Conservation (phyloP, 2,329 filamentous ascomycete species). For the Drechslerella coelobrocha region DNA sequence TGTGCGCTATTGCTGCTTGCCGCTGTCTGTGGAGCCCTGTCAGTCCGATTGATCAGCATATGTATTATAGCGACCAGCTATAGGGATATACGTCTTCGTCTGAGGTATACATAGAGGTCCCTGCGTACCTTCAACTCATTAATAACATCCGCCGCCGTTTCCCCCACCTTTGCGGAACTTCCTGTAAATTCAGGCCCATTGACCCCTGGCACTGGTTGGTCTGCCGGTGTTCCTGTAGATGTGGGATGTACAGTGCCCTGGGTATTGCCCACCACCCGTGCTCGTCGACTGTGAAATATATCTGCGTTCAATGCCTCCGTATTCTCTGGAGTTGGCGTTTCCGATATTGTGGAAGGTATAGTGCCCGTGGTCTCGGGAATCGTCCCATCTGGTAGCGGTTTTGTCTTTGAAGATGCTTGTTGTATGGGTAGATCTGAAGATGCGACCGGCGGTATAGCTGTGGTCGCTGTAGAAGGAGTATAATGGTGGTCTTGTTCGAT, state of each 20-base stretch:
- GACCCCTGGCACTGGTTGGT: slow-evolving; percentile 48
- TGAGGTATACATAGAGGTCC: slow-evolving; percentile 57
- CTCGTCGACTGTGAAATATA: slow-evolving; percentile 67
- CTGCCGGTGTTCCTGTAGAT: slow-evolving; percentile 56
- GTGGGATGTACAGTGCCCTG: slow-evolving; percentile 1
- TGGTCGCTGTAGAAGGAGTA: slow-evolving; percentile 59
- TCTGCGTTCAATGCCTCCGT: slow-evolving; percentile 66
- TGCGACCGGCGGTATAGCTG: slow-evolving; percentile 57
- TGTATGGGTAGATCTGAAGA: slow-evolving; percentile 59
- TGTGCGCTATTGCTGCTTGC: slow-evolving; percentile 56
- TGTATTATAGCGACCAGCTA: slow-evolving; percentile 58
- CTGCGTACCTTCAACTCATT: slow-evolving; percentile 59
- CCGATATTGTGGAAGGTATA: slow-evolving; percentile 54
- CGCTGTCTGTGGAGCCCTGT: slow-evolving; percentile 51
- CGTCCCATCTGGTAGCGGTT: background rate
- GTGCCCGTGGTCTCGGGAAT: slow-evolving; percentile 56
- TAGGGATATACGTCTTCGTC: slow-evolving; percentile 54
- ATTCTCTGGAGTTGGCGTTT: slow-evolving; percentile 54
- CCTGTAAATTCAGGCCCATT: slow-evolving; percentile 46
- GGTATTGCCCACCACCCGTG: slow-evolving; percentile 56
- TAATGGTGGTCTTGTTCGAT: slow-evolving; percentile 64
- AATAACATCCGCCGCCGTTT: slow-evolving; percentile 34
- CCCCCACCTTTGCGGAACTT: slow-evolving; percentile 40
- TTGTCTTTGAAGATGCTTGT: slow-evolving; percentile 60
- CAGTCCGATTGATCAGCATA: slow-evolving; percentile 56